Conservation (phyloP, 257 asterid species). For the Solanum habrochaites region DNA sequence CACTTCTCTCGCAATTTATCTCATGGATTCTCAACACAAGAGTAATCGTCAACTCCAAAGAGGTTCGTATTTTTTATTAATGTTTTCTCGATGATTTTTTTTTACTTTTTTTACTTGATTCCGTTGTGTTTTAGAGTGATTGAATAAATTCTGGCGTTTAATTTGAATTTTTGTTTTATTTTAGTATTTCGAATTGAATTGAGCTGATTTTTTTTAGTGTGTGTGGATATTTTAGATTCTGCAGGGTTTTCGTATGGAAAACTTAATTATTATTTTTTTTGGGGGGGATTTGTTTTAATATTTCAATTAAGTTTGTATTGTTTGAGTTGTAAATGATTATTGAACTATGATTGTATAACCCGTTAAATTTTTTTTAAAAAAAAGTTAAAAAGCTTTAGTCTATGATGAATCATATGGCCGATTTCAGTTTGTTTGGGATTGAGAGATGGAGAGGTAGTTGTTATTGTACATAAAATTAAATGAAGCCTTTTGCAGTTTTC, state of each 20-base stretch:
- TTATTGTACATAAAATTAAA: not conserved
- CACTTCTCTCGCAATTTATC: conserved; percentile 9
- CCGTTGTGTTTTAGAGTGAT: not conserved
- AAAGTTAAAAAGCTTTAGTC: not conserved
- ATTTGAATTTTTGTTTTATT: not conserved
- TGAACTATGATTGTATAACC: not conserved
- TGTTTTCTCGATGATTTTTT: not conserved
- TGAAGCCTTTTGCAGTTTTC: not conserved
- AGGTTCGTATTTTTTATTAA: conserved; percentile 22
- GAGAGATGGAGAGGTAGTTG: not conserved
- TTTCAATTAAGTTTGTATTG: not conserved
- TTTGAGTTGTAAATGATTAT: not conserved
- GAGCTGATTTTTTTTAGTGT: not conserved
- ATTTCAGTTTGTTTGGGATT: not conserved
- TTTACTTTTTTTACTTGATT: not conserved
- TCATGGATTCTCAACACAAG: conserved; percentile 50
- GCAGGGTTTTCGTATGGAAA: not conserved
- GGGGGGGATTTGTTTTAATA: not conserved
- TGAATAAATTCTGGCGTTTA: not conserved
- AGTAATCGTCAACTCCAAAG: conserved; percentile 47
- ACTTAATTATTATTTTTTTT: not conserved
- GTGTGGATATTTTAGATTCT: not conserved
- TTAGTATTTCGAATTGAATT: not conserved
- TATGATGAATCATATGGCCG: not conserved
- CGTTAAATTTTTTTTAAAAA: not conserved